A percentile compares a stretch with the other conserved stretches of the same genome.
Evolutionary conservation across 306 rosid genomes (phyloP).

Genomic region (Luffa aegyptiaca): DNA sequence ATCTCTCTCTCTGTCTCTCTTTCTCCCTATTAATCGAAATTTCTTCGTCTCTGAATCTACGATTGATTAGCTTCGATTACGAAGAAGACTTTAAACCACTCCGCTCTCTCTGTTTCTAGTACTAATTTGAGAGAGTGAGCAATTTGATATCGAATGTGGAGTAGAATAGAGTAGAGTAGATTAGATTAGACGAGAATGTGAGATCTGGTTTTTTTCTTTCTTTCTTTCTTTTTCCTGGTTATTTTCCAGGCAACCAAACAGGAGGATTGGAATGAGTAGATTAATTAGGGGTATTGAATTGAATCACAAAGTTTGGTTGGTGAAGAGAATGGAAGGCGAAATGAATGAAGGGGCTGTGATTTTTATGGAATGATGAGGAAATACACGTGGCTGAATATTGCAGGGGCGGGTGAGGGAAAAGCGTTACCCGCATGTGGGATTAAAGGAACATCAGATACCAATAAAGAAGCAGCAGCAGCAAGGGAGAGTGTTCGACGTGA

Average conservation of each 20-base stretch:
- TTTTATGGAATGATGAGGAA: neutral
- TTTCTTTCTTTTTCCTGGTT: neutral
- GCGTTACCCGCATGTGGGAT: constrained; percentile 18
- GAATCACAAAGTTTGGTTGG: neutral
- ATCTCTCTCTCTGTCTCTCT: neutral
- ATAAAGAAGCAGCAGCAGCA: constrained; percentile 32
- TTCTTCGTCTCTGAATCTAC: neutral
- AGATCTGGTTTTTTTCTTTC: too few relatives aligned
- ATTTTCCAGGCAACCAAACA: neutral
- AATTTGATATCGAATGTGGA: neutral
- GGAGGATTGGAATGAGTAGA: neutral
- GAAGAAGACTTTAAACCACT: neutral
- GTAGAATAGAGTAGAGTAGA: too few relatives aligned
- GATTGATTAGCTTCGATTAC: neutral
- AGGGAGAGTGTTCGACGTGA: constrained; percentile 50
- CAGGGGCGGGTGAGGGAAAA: constrained; percentile 35
- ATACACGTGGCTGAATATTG: constrained; percentile 1
- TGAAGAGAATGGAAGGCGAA: neutral
- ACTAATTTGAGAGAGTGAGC: neutral
- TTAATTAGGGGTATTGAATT: neutral
- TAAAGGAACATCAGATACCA: neutral
- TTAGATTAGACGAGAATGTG: too few relatives aligned
- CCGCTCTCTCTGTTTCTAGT: neutral
- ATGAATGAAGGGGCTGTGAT: neutral
- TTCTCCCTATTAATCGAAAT: neutral